Conservation (phyloP, 2,329 filamentous ascomycete genomes). For the Beauveria rudraprayagi region DNA sequence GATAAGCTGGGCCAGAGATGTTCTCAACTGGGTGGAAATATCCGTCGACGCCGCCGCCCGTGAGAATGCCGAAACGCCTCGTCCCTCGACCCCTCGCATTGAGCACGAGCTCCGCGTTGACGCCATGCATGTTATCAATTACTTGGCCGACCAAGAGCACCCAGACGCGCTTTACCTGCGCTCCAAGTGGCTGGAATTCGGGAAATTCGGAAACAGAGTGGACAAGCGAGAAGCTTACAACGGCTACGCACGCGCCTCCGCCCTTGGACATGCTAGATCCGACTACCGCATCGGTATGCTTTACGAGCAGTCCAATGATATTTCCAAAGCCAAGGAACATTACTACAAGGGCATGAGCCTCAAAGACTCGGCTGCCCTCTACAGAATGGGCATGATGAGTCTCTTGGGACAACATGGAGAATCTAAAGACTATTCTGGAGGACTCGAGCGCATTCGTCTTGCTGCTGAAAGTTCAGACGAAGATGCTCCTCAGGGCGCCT, state of each 20-base stretch:
- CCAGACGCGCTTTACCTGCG: conserved; percentile 91
- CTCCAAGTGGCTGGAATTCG: conserved; percentile 97
- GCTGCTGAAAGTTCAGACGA: conserved; percentile 87
- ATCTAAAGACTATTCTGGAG: conserved; percentile 67
- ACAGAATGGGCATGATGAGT: conserved; percentile 95
- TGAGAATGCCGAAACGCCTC: conserved; percentile 42
- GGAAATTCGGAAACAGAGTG: conserved; percentile 81
- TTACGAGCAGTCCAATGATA: conserved; percentile 90
- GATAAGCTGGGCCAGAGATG: conserved; percentile 91
- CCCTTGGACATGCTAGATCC: conserved; percentile 77
- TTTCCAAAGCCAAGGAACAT: conserved; percentile 81
- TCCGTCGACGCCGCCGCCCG: conserved; percentile 68
- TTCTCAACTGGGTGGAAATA: conserved; percentile 80
- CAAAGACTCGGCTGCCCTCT: conserved; percentile 78
- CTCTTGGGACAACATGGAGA: conserved; percentile 90
- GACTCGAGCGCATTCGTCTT: conserved; percentile 72
- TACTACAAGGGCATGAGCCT: conserved; percentile 74
- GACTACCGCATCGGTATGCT: conserved; percentile 99
- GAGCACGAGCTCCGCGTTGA: conserved; percentile 85
- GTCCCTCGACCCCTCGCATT: conserved; percentile 72
- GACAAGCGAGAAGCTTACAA: conserved; percentile 94
- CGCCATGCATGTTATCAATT: conserved; percentile 84
- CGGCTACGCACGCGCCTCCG: conserved; percentile 77
- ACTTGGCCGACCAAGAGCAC: conserved; percentile 84
- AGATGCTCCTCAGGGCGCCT: conserved; percentile 93